phyloP scores from a whole-genome alignment of 208 protist species.

The Perkinsela sp. region DNA sequence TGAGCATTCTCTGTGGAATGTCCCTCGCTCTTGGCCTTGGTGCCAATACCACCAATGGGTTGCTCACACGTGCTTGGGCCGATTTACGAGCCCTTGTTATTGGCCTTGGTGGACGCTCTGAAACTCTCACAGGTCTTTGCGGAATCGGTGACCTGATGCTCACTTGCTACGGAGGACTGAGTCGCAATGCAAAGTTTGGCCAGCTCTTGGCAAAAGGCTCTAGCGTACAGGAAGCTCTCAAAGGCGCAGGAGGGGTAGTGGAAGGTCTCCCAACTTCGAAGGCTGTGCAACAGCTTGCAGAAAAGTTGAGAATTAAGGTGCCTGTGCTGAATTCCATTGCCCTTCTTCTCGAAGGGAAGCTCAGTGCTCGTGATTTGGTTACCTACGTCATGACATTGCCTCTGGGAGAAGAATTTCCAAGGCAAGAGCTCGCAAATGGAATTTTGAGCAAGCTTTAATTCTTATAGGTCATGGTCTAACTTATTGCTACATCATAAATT shows the following conservation, averaged over 20 bases:
- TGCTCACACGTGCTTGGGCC: slow-evolving; percentile 40
- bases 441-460: background rate
- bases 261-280: slow-evolving; percentile 4
- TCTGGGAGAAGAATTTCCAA: background rate
- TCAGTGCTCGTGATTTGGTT: background rate
- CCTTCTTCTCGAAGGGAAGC: background rate
- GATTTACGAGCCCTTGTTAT: slow-evolving; percentile 49
- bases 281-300: slow-evolving; percentile 6
- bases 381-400: background rate
- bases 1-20: slow-evolving; percentile 46
- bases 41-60: slow-evolving; percentile 28
- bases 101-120: slow-evolving; percentile 29
- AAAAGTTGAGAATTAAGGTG: slow-evolving; percentile 7
- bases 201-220: slow-evolving; percentile 31
- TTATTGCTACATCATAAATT: too few relatives aligned
- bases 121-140: slow-evolving; percentile 48
- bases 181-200: slow-evolving; percentile 54
- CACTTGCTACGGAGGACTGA: slow-evolving; percentile 53
- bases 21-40: slow-evolving; percentile 28
- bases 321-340: slow-evolving; percentile 4
- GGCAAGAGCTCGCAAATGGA: background rate
- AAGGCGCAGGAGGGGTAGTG: slow-evolving; percentile 3
- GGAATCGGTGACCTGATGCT: slow-evolving; percentile 57
- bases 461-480: too few relatives aligned
- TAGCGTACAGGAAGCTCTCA: slow-evolving; percentile 14